Percentiles rank a stretch among this genome's conserved stretches.
Evolutionary conservation across 164 flowering plant genomes (phyloP).

Genomic region (Vitis cinerea): DNA sequence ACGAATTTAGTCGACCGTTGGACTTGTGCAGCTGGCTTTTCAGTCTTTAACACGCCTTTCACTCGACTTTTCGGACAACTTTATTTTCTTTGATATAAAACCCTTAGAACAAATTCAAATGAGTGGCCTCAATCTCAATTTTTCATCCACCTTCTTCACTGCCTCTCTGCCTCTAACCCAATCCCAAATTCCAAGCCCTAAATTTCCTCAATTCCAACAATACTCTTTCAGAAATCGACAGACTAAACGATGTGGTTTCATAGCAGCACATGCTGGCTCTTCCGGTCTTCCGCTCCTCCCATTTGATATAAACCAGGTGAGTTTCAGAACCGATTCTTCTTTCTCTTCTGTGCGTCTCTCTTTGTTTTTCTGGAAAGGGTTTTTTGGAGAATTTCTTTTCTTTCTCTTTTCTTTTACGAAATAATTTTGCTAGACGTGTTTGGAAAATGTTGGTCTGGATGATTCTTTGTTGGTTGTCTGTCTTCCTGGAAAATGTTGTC

Average conservation of each 20-base stretch:
- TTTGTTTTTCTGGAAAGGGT: not conserved
- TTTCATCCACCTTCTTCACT: not conserved
- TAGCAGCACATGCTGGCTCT: not conserved
- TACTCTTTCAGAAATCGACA: not conserved
- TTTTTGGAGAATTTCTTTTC: not conserved
- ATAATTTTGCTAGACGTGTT: not conserved
- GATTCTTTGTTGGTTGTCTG: too few relatives aligned
- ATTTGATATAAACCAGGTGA: slow-evolving; percentile 9
- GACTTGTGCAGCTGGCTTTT: too few relatives aligned
- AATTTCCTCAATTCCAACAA: not conserved
- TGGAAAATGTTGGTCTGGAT: not conserved
- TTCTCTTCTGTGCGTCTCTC: too few relatives aligned
- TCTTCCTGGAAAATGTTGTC: too few relatives aligned
- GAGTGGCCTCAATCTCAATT: too few relatives aligned
- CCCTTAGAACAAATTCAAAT: too few relatives aligned
- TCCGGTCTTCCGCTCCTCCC: slow-evolving; percentile 12
- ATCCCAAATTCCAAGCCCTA: not conserved
- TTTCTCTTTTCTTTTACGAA: not conserved
- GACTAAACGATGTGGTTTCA: not conserved
- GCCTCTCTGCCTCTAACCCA: not conserved
- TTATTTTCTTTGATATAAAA: too few relatives aligned
- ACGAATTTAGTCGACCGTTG: too few relatives aligned
- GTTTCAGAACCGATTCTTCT: not conserved
- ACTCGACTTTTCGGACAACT: too few relatives aligned
- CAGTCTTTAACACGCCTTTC: too few relatives aligned